Conservation (phyloP, 1,139 yeast genomes). For the Blastobotrys buckinghamii region DNA sequence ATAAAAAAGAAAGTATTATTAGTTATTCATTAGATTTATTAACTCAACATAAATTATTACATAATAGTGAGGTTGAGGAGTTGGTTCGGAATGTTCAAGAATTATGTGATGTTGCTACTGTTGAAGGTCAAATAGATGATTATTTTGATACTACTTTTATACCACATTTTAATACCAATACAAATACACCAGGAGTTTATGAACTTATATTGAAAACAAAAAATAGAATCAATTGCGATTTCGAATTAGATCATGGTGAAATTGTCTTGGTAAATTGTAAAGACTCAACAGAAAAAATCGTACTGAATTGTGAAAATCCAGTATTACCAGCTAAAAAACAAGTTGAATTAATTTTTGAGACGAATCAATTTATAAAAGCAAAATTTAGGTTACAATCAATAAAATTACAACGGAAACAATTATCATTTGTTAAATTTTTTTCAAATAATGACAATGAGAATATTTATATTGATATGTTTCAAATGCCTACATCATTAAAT, state of each 20-base stretch:
- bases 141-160: constrained; percentile 20
- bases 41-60: constrained; percentile 22
- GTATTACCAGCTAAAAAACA: background rate
- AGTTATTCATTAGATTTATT: constrained; percentile 31
- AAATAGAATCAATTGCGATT: constrained; percentile 8
- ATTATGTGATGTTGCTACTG: constrained; percentile 12
- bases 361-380: constrained; percentile 24
- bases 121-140: constrained; percentile 15
- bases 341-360: constrained; percentile 9
- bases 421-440: constrained; percentile 24
- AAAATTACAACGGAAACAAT: constrained; percentile 22
- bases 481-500: constrained; percentile 21
- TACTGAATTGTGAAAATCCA: background rate
- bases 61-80: constrained; percentile 16
- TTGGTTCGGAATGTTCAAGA: constrained; percentile 18
- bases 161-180: constrained; percentile 17
- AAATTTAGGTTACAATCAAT: constrained; percentile 24
- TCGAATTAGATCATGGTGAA: constrained; percentile 17
- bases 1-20: constrained; percentile 24
- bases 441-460: constrained; percentile 11
- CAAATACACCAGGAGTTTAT: constrained; percentile 3
- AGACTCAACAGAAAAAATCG: constrained; percentile 8
- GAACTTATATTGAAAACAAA: background rate
- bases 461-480: constrained; percentile 19
- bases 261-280: constrained; percentile 9